These are phyloP conservation scores for Penstemon eatonii DNA, from an alignment of 257 asterid genomes.

Conservation along the genomic window DNA sequence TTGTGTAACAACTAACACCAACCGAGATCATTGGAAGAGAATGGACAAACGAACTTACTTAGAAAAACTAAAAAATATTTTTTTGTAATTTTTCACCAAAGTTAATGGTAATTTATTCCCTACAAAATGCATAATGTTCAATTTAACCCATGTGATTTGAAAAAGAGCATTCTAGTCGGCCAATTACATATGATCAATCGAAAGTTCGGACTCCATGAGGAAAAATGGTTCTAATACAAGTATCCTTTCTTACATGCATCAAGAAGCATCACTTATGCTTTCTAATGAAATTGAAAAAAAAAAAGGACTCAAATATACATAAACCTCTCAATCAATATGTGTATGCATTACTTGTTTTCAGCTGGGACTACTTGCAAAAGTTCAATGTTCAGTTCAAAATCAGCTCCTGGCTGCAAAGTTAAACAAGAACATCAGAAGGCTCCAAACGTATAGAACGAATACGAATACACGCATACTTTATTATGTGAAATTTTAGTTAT, in stretches of 20 bases:
- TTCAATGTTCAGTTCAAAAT: constrained; percentile 83
- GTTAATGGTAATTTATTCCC: too few relatives aligned
- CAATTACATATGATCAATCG: constrained; percentile 15
- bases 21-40: too few relatives aligned
- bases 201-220: neutral
- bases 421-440: constrained; percentile 20
- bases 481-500: too few relatives aligned
- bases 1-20: too few relatives aligned
- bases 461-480: neutral
- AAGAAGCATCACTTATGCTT: neutral
- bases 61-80: too few relatives aligned
- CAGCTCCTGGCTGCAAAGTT: constrained; percentile 74
- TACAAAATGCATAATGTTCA: too few relatives aligned
- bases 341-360: constrained; percentile 40
- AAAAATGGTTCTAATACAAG: neutral
- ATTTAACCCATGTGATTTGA: neutral
- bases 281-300: neutral
- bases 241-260: neutral
- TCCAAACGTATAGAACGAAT: neutral
- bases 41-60: too few relatives aligned
- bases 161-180: constrained; percentile 1
- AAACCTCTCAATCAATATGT: constrained; percentile 5
- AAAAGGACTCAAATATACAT: constrained; percentile 27
- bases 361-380: constrained; percentile 64
- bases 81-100: too few relatives aligned